Evolutionary conservation across 2,329 filamentous ascomycete genomes (phyloP), one percentile per base, ranked within the genome.

Genomic region (Xylariaceae sp.): DNA sequence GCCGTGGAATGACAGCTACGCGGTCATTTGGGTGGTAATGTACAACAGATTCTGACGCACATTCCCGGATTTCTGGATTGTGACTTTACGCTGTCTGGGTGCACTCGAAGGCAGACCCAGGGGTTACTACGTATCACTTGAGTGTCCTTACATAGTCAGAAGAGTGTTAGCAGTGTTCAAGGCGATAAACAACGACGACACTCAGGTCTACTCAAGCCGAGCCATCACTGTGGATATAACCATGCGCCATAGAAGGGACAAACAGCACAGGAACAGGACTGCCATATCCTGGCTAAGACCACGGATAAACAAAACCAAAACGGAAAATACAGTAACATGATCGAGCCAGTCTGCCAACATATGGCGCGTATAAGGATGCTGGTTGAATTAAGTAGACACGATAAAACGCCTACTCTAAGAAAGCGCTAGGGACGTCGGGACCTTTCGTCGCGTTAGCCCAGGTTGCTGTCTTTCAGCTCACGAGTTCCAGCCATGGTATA

Each of bases 381-480:
- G 19, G 7, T 19, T 1, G 21, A 18, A 3, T 29, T 39, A 12
- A 9, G 19, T 13, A 13, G n/a, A 8, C 8, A 26, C 18, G 10
- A 16, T 26, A 8, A 2, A 5, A 37, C 15, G 13, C 26, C n/a
- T 48, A 53, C n/a, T 51, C 50, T 32, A 67, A 47, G 58, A 68
- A 68, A 32, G 65, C 53, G 6, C 51, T 42, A 5, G 66, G 66
- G 3, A 67, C 58, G 9, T 63, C 66, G 5, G 64, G 63, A 19
- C 64, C 63, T 66, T 40, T 47, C 16, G 37, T 15, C n/a, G 6
- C 9, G 48, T 62, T 10, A 60, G 58, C 39, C 5, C 36, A 16
- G 16, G 7, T 13, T 0, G n/a, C 7, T 10, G 18, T 26, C 9
- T 29, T 39, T 10, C 39, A 1, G 26, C 13, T 34, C 19, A 8